Percentiles rank a stretch among this genome's conserved stretches.
Conservation (phyloP, 371 early-diverging fungal species). For the Circinella minor region DNA sequence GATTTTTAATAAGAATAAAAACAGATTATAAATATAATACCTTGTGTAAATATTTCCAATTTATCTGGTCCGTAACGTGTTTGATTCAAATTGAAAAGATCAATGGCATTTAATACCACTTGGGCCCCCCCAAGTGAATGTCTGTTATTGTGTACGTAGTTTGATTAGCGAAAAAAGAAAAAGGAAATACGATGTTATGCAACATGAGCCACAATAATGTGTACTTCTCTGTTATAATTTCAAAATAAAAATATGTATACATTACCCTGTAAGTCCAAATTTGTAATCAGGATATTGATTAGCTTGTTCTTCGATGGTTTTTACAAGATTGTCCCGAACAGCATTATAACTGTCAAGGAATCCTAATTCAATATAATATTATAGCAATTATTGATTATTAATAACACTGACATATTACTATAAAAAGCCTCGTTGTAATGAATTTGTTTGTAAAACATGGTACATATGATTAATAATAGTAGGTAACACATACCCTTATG, state of each 20-base stretch:
- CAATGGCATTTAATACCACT: constrained; percentile 24
- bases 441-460: too few species aligned
- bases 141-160: neutral
- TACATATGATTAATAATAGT: too few species aligned
- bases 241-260: neutral
- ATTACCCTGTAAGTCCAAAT: constrained; percentile 25
- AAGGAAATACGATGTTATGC: too few species aligned
- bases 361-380: constrained; percentile 9
- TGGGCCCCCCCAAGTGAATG: constrained; percentile 29
- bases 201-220: too few species aligned
- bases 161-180: neutral
- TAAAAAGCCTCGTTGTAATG: too few species aligned
- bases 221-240: neutral
- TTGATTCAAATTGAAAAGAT: constrained; percentile 18
- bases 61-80: constrained; percentile 1
- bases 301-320: constrained; percentile 10
- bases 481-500: constrained; percentile 15
- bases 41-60: constrained; percentile 4
- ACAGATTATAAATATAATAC: neutral
- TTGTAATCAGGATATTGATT: constrained; percentile 25
- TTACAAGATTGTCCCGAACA: constrained; percentile 12
- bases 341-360: constrained; percentile 21
- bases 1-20: neutral
- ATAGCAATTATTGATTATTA: neutral
- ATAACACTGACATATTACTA: too few species aligned